Evolutionary conservation across 2,329 filamentous ascomycete genomes (phyloP).

Genomic region (Aureobasidium lini): DNA sequence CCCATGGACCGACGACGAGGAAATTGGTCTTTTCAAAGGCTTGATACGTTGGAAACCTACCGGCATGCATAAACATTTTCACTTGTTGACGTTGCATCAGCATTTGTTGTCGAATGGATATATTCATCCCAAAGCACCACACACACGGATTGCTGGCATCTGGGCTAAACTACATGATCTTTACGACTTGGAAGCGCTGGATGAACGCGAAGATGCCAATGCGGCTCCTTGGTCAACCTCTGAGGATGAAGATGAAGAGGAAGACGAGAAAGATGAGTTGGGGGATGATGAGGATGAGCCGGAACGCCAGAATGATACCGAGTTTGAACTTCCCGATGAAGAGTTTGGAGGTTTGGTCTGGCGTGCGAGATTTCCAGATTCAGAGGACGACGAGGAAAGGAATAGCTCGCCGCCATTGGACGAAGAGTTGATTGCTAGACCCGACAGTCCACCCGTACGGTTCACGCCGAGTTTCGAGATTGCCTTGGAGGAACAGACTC

Average conservation of each 20-base stretch:
- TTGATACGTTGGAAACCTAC: constrained; percentile 96
- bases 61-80: constrained; percentile 89
- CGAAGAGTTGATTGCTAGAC: constrained; percentile 25
- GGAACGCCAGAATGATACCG: constrained; percentile 17
- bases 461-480: constrained; percentile 26
- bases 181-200: constrained; percentile 79
- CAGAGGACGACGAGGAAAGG: constrained; percentile 16
- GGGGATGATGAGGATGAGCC: constrained; percentile 33
- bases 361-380: constrained; percentile 28
- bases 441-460: constrained; percentile 24
- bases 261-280: constrained; percentile 32
- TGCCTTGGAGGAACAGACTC: neutral
- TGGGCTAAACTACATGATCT: constrained; percentile 79
- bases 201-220: constrained; percentile 67
- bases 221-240: constrained; percentile 42
- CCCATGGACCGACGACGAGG: constrained; percentile 92
- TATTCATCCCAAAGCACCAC: constrained; percentile 35
- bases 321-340: constrained; percentile 38
- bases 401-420: constrained; percentile 19
- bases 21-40: constrained; percentile 84
- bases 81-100: constrained; percentile 67
- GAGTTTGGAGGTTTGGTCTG: constrained; percentile 37
- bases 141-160: constrained; percentile 84
- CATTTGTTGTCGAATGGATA: constrained; percentile 27
- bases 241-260: constrained; percentile 34